Percentiles rank a stretch among this genome's conserved stretches.
Conservation (phyloP, 371 early-diverging fungal species). For the Synchytrium microbalum region DNA sequence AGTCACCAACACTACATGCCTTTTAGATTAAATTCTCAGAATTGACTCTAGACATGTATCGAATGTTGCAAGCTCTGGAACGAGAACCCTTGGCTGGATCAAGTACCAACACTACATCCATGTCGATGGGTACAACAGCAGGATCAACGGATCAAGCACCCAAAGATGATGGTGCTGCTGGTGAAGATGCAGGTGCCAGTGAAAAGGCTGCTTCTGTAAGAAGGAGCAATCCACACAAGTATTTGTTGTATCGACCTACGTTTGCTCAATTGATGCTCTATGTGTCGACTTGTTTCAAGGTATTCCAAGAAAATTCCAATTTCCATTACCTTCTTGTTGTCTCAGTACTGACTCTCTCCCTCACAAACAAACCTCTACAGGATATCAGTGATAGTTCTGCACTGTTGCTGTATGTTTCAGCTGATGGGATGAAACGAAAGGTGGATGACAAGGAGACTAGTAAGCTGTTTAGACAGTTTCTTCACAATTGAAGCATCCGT, state of each 20-base stretch:
- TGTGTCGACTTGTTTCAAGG: constrained; percentile 82
- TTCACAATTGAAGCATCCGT: constrained; percentile 1
- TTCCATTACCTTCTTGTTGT: constrained; percentile 1
- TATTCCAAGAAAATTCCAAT: constrained; percentile 14
- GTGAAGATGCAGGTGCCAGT: constrained; percentile 8
- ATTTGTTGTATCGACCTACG: constrained; percentile 80
- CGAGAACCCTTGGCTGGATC: constrained; percentile 43
- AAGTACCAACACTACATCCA: constrained; percentile 3
- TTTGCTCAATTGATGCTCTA: constrained; percentile 80
- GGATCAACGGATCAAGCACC: constrained; percentile 5
- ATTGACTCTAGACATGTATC: constrained; percentile 91
- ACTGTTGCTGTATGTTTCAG: constrained; percentile 80
- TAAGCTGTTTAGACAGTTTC: constrained; percentile 7
- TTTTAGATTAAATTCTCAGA: constrained; percentile 85
- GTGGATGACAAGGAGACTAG: constrained; percentile 19
- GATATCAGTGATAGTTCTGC: constrained; percentile 77
- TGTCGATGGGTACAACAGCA: constrained; percentile 10
- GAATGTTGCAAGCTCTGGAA: constrained; percentile 85
- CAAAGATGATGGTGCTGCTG: neutral
- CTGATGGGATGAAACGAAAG: constrained; percentile 62
- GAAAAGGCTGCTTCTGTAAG: constrained; percentile 18
- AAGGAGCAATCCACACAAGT: constrained; percentile 83
- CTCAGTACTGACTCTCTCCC: constrained; percentile 3
- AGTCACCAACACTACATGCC: neutral
- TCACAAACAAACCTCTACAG: constrained; percentile 27